Evolutionary conservation across 192 early-diverging fungal species (phyloP).

Genomic region (Linnemannia hyalina): DNA sequence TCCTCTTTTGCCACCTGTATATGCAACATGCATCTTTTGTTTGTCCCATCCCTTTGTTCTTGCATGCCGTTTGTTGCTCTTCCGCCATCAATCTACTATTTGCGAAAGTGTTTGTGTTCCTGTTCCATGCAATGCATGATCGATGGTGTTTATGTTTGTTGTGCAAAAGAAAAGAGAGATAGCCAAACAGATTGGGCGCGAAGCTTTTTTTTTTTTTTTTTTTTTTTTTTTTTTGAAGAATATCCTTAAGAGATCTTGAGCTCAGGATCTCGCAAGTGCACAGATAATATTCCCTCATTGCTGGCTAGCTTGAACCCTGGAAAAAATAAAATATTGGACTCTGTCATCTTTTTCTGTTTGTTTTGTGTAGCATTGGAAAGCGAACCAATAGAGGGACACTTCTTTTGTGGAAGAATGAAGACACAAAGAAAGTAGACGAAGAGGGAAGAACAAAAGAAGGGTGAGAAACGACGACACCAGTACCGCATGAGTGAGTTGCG

Average conservation of each 20-base stretch:
- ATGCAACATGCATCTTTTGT: background rate
- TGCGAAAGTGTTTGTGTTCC: background rate
- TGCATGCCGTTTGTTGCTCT: background rate
- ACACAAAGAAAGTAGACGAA: too few relatives aligned
- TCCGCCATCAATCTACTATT: background rate
- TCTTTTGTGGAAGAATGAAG: too few relatives aligned
- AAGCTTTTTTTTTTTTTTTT: too few relatives aligned
- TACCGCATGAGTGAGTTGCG: background rate
- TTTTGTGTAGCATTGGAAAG: too few relatives aligned
- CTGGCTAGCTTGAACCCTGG: background rate
- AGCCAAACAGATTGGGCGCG: background rate
- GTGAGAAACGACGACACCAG: too few relatives aligned
- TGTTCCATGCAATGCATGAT: background rate
- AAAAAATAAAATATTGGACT: background rate
- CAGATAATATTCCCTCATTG: background rate
- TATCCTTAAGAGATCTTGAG: background rate
- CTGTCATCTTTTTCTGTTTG: background rate
- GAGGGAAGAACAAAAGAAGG: too few relatives aligned
- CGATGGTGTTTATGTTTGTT: background rate
- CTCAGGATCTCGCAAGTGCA: background rate
- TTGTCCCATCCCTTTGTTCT: background rate
- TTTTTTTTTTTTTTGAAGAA: background rate
- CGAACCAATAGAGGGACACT: too few relatives aligned
- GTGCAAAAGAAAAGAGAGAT: background rate
- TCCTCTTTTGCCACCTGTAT: background rate